phyloP scores from a whole-genome alignment of 1,284 basidiomycete species.

The Neotropicomus parvogracilis region DNA sequence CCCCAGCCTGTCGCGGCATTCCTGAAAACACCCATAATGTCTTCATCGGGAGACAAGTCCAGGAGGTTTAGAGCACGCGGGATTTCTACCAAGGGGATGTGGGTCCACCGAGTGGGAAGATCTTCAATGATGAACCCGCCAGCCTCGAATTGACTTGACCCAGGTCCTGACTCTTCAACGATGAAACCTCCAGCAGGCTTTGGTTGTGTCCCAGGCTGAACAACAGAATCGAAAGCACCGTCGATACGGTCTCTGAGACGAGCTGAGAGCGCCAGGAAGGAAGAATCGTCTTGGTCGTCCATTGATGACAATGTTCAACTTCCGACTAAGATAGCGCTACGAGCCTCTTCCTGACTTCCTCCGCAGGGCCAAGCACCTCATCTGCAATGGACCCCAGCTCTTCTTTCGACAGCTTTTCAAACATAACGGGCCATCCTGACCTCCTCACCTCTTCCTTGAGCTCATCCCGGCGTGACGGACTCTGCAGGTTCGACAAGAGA shows the following conservation, averaged over 20 bases:
- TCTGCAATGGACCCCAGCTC: slow-evolving; percentile 30
- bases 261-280: slow-evolving; percentile 23
- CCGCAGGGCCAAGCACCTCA: slow-evolving; percentile 41
- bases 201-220: slow-evolving; percentile 1
- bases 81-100: slow-evolving; percentile 54
- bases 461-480: slow-evolving; percentile 36
- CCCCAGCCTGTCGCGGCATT: slow-evolving; percentile 71
- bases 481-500: slow-evolving; percentile 48
- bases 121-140: slow-evolving; percentile 33
- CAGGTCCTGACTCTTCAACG: slow-evolving; percentile 13
- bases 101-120: slow-evolving; percentile 4
- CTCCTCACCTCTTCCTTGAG: slow-evolving; percentile 49
- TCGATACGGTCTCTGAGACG: slow-evolving; percentile 29
- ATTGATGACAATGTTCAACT: slow-evolving; percentile 15
- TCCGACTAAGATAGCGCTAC: slow-evolving; percentile 7
- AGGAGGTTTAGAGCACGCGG: slow-evolving; percentile 61
- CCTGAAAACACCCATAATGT: slow-evolving; percentile 63
- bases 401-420: slow-evolving; percentile 47
- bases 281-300: slow-evolving; percentile 22
- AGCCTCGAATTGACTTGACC: slow-evolving; percentile 17
- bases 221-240: slow-evolving; percentile 25
- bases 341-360: slow-evolving; percentile 44
- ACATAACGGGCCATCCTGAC: slow-evolving; percentile 47
- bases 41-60: slow-evolving; percentile 63
- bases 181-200: slow-evolving; percentile 17